Evolutionary conservation across 345 rosid species (phyloP), one percentile per base, ranked within the genome.

Genomic region (Corymbia maculata): DNA sequence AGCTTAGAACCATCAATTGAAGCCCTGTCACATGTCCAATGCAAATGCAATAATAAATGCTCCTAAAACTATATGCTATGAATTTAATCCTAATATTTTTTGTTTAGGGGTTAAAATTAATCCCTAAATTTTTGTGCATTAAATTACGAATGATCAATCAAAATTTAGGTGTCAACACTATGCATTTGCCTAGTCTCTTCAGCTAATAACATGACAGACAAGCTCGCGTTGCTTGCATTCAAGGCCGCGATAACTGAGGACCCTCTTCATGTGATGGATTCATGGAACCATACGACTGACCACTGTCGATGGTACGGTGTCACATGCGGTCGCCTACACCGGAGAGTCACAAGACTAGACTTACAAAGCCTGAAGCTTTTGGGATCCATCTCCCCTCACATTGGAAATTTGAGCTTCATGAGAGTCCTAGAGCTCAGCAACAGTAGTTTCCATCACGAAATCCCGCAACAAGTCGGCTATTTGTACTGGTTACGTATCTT

Each of bases 101-200:
- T n/a, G n/a, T n/a, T n/a, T n/a, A n/a, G n/a, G n/a, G n/a, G n/a
- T n/a, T n/a, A n/a, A n/a, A n/a, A n/a, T n/a, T n/a, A n/a, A n/a
- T n/a, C n/a, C n/a, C n/a, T n/a, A n/a, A n/a, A n/a, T n/a, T n/a
- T n/a, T n/a, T n/a, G n/a, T n/a, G n/a, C n/a, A n/a, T n/a, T n/a
- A n/a, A n/a, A n/a, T n/a, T n/a, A n/a, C n/a, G n/a, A n/a, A n/a
- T n/a, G n/a, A n/a, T n/a, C n/a, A n/a, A n/a, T n/a, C n/a, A n/a
- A n/a, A n/a, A n/a, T n/a, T n/a, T n/a, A n/a, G n/a, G n/a, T n/a
- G n/a, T n/a, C n/a, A n/a, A n/a, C n/a, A n/a, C n/a, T n/a, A 10
- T 47, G 51, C 61, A 14, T 26, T 13, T 15, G 85, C 80, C 85
- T 3, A 24, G 91, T 92, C 70, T 92, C 91, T 88, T 75, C 8